A percentile compares a stretch with the other conserved stretches of the same genome.
phyloP scores from a whole-genome alignment of 1,284 basidiomycete genomes.

The Apiotrichum veenhuisii region DNA sequence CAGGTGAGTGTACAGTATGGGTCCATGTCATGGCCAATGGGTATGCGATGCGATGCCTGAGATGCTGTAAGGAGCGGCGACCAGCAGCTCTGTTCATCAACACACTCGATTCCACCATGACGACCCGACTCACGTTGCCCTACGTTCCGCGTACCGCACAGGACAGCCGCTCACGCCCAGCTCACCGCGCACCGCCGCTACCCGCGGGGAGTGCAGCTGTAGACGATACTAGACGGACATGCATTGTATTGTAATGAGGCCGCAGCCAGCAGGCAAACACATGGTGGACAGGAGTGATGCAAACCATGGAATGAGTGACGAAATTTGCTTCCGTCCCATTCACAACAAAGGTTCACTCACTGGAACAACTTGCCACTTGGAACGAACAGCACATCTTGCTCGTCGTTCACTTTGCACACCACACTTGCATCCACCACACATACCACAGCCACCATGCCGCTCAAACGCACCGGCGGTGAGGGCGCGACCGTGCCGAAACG shows the following conservation, averaged over 20 bases:
- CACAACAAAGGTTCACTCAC: background rate
- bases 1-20: slow-evolving; percentile 53
- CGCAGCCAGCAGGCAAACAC: too few species aligned
- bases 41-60: too few species aligned
- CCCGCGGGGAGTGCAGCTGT: slow-evolving; percentile 50
- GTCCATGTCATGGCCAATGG: background rate
- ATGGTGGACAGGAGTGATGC: too few species aligned
- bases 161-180: slow-evolving; percentile 21
- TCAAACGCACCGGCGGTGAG: slow-evolving; percentile 33
- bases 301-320: background rate
- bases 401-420: background rate
- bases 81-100: background rate
- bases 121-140: background rate
- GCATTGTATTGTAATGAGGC: slow-evolving; percentile 19
- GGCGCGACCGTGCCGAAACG: slow-evolving; percentile 56
- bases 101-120: background rate
- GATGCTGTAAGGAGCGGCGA: too few species aligned
- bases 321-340: slow-evolving; percentile 10
- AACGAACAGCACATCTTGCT: background rate
- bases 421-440: background rate
- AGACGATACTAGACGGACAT: slow-evolving; percentile 20
- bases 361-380: too few species aligned
- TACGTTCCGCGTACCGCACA: too few species aligned
- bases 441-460: slow-evolving; percentile 26
- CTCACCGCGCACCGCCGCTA: slow-evolving; percentile 47